phyloP scores from a whole-genome alignment of 1,284 basidiomycete genomes.

The Lentinula novae-zelandiae region DNA sequence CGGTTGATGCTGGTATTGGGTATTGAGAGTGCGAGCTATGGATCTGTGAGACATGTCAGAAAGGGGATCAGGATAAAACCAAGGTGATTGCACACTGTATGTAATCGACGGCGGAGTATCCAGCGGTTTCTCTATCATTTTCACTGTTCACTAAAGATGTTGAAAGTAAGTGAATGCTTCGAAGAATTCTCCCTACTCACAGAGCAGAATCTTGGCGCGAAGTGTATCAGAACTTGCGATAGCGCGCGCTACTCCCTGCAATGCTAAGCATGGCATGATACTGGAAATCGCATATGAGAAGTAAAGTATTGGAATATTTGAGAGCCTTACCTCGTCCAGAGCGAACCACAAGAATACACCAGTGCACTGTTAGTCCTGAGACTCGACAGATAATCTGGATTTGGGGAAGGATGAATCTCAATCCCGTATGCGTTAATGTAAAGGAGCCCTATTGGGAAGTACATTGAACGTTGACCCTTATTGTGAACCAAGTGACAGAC shows the following conservation, averaged over 20 bases:
- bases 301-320: not conserved
- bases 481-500: constrained; percentile 39
- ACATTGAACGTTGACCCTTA: not conserved
- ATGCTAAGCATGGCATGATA: constrained; percentile 87
- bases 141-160: constrained; percentile 70
- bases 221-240: constrained; percentile 77
- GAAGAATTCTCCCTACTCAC: constrained; percentile 40
- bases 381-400: constrained; percentile 73
- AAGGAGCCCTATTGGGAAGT: constrained; percentile 61
- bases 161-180: constrained; percentile 9
- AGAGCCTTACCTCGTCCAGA: constrained; percentile 78
- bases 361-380: constrained; percentile 67
- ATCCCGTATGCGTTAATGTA: constrained; percentile 94
- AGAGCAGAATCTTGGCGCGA: constrained; percentile 79
- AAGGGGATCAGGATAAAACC: constrained; percentile 11
- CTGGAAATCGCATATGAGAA: constrained; percentile 31
- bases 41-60: constrained; percentile 39
- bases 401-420: constrained; percentile 87
- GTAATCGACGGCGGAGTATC: constrained; percentile 84
- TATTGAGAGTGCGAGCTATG: constrained; percentile 70
- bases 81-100: constrained; percentile 47
- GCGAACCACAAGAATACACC: constrained; percentile 89
- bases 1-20: constrained; percentile 43
- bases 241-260: constrained; percentile 76
- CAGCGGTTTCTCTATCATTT: constrained; percentile 90